Base-by-base conservation (phyloP, 352 stramenopile genomes). In the Pythium rishiriense region DNA sequence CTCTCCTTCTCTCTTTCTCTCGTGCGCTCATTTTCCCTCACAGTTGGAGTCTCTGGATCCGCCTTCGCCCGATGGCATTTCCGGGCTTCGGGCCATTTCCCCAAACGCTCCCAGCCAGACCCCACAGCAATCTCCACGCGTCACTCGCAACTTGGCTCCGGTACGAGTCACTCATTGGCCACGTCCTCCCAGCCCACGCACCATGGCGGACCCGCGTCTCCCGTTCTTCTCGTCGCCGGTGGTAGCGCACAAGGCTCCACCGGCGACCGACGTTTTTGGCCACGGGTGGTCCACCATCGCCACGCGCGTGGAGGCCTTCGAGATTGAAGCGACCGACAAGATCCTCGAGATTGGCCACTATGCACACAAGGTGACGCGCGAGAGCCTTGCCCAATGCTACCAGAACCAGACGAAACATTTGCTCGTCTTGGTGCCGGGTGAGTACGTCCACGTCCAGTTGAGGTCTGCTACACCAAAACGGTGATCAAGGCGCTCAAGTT, bases 391-490 rank as follows among this genome's bases (percentile, higher is more conserved):
- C 7, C 0, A 19, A 3, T 45, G 28, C 11, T 2, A 4, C 4
- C 21, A 42, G 3, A n/a, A 5, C 2, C 1, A 14, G 0, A 14
- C 22, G 17, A 4, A 24, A 1, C 22, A 39, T 22, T 11, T 48
- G 6, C 49, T 63, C 56, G 22, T 63, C n/a, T 21, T 63, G 24
- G 33, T 29, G 17, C 29, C 45, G 12, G 56, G 56, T 19, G 45
- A 63, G 31, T 63, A 53, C 22, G n/a, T 62, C 9, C 48, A 56
- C 4, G 56, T 50, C 15, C 35, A 64, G 15, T n/a, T 64, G 29
- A 17, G 22, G 9, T 22, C 4, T 25, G 22, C 37, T 14, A 39
- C 24, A 53, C 42, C 4, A 28, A 62, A 3, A 12, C 12, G 12
- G 55, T 26, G 0, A 28, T 51, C 41, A 62, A n/a, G 12, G 55